Evolutionary conservation across 768 basidiomycete species (phyloP), one percentile per base, ranked within the genome.

Genomic region (Saitozyma podzolica): DNA sequence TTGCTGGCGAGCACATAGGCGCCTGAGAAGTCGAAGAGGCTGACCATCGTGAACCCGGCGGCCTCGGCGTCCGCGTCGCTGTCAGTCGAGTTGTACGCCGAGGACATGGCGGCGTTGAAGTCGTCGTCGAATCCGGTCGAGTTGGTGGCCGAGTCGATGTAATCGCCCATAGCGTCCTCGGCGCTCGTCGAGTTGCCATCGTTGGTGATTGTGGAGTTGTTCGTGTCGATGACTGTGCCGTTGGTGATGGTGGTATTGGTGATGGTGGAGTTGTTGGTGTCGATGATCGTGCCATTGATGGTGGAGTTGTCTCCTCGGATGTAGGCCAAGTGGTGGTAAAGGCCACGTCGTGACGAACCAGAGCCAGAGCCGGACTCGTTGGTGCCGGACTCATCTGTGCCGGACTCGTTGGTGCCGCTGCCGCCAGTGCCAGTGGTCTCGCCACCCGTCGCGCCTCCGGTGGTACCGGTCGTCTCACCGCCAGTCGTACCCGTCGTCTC

Each of bases 21-120:
- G 7, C 59, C 59, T n/a, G 49, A 52, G 50, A 52, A 45, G 42
- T 61, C 59, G 52, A 54, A 10, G 17, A 61, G 48, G 17, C 19
- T 17, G 29, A 41, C 43, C 19, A 54, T 54, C 7, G 51, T 42
- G 40, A 61, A 0, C 0, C 39, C 52, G 11, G 51, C 10, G 51
- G 10, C 11, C n/a, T 52, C 51, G 51, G 11, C 45, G 13, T 11
- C 45, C 11, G 45, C 45, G 29, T 29, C 29, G 29, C 29, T 29
- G 45, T 47, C 45, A 11, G 45, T 47, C n/a, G 11, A 11, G n/a
- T 47, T 47, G 45, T 11, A 13, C 45, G 45, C 11, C 13, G 11
- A 13, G 2, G 11, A 1, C 13, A 47, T 11, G 13, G 45, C 45
- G 45, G 45, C 45, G 45, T 47, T 47, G 45, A 47, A 17, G 13